phyloP scores from a whole-genome alignment of 106 monocot genomes.

The Iris macrosiphon region DNA sequence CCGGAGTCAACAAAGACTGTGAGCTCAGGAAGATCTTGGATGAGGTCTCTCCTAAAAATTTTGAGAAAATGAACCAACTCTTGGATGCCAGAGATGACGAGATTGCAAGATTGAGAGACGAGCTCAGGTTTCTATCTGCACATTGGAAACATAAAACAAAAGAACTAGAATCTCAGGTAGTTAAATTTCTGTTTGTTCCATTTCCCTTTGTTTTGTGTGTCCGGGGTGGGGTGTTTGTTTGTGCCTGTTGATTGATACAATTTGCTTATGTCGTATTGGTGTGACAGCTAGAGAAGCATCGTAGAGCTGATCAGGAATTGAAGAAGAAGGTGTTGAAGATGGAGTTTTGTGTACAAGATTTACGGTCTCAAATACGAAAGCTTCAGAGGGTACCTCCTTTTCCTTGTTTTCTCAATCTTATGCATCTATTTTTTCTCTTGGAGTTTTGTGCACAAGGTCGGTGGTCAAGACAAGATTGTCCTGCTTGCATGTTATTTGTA shows the following conservation, averaged over 20 bases:
- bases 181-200: neutral
- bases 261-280: neutral
- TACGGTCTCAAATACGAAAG: conserved; percentile 64
- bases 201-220: too few relatives aligned
- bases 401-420: neutral
- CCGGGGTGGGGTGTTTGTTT: too few relatives aligned
- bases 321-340: conserved; percentile 89
- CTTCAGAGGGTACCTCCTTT: conserved; percentile 70
- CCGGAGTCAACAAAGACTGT: conserved; percentile 42
- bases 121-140: conserved; percentile 70
- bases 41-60: conserved; percentile 66
- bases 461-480: too few relatives aligned
- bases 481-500: too few relatives aligned
- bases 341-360: conserved; percentile 91
- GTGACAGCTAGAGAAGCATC: conserved; percentile 67
- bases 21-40: conserved; percentile 51
- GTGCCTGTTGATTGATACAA: neutral
- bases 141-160: conserved; percentile 86
- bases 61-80: conserved; percentile 56
- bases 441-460: neutral
- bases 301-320: conserved; percentile 76
- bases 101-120: conserved; percentile 73
- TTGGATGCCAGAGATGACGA: conserved; percentile 68
- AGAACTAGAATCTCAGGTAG: conserved; percentile 75
- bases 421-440: neutral